Conservation (phyloP, 768 basidiomycete genomes). For the Pisolithus microcarpus region DNA sequence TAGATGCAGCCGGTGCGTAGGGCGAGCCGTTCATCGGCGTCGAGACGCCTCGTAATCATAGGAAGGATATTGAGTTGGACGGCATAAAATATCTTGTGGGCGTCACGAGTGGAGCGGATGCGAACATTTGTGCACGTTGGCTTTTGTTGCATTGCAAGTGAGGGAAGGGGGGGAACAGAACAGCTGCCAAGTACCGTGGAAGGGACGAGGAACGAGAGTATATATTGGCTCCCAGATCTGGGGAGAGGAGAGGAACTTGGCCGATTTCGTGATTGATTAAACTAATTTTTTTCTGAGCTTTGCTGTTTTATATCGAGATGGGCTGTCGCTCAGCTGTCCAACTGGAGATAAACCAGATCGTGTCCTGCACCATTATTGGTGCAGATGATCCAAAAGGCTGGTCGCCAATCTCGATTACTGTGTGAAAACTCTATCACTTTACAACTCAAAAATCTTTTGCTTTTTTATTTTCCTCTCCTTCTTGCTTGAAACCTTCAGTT, state of each 20-base stretch:
- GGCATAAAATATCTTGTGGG: constrained; percentile 75
- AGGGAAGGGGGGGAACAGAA: constrained; percentile 8
- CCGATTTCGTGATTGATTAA: constrained; percentile 36
- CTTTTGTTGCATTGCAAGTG: constrained; percentile 46
- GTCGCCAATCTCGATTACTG: constrained; percentile 38
- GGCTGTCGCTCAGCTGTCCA: neutral
- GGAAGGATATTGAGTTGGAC: constrained; percentile 55
- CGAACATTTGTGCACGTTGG: constrained; percentile 68
- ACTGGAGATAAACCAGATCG: constrained; percentile 11
- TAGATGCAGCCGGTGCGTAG: constrained; percentile 41
- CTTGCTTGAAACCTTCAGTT: neutral
- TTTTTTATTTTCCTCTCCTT: neutral
- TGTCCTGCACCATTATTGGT: constrained; percentile 29
- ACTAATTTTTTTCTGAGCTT: constrained; percentile 23
- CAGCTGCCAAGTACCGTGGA: constrained; percentile 11
- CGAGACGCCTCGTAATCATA: constrained; percentile 71
- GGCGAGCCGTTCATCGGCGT: constrained; percentile 65
- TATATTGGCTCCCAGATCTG: constrained; percentile 29
- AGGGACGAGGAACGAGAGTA: constrained; percentile 17
- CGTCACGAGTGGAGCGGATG: constrained; percentile 71
- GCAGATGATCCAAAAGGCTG: constrained; percentile 33
- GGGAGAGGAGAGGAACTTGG: constrained; percentile 13
- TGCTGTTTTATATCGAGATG: constrained; percentile 11
- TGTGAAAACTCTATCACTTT: constrained; percentile 47
- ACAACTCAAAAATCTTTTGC: constrained; percentile 36